A percentile compares a stretch with the other conserved stretches of the same genome.
These are phyloP conservation scores for Hypoxylon sp. DNA, from an alignment of 2,329 filamentous ascomycete species.

Conservation along the genomic window DNA sequence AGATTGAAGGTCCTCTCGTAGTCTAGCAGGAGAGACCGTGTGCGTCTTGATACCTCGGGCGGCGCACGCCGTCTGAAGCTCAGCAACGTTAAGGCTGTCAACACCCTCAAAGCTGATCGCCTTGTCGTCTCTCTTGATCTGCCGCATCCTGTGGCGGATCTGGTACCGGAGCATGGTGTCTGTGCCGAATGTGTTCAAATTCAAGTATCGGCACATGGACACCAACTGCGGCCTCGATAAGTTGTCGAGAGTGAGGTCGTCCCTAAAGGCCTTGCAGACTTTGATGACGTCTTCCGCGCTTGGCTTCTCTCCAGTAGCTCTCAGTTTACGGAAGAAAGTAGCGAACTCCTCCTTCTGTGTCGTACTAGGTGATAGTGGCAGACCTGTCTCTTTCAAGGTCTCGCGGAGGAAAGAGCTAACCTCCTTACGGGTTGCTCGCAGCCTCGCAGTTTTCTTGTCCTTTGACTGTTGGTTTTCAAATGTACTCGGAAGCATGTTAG, in stretches of 20 bases:
- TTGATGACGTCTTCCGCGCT: slow-evolving; percentile 94
- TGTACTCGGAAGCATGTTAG: slow-evolving; percentile 96
- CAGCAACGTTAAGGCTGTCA: slow-evolving; percentile 90
- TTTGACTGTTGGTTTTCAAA: slow-evolving; percentile 94
- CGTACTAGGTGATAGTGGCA: slow-evolving; percentile 85
- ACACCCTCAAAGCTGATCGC: slow-evolving; percentile 96
- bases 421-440: slow-evolving; percentile 90
- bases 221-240: slow-evolving; percentile 94
- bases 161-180: slow-evolving; percentile 98
- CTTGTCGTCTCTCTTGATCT: slow-evolving; percentile 98
- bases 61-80: slow-evolving; percentile 92
- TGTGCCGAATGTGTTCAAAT: slow-evolving; percentile 95
- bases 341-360: slow-evolving; percentile 94
- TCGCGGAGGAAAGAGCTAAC: slow-evolving; percentile 90
- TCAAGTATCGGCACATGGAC: slow-evolving; percentile 98
- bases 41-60: slow-evolving; percentile 93
- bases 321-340: slow-evolving; percentile 96
- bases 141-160: slow-evolving; percentile 96
- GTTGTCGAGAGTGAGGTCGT: slow-evolving; percentile 97
- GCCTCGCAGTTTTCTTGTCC: slow-evolving; percentile 84
- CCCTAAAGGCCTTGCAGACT: slow-evolving; percentile 99
- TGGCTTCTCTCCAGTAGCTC: slow-evolving; percentile 90
- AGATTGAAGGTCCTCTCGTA: slow-evolving; percentile 90
- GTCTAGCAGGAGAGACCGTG: slow-evolving; percentile 86
- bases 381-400: slow-evolving; percentile 91